Percentiles rank a stretch among this genome's conserved stretches.
phyloP scores from a whole-genome alignment of 2,329 filamentous ascomycete genomes.

The Colletotrichum lentis region DNA sequence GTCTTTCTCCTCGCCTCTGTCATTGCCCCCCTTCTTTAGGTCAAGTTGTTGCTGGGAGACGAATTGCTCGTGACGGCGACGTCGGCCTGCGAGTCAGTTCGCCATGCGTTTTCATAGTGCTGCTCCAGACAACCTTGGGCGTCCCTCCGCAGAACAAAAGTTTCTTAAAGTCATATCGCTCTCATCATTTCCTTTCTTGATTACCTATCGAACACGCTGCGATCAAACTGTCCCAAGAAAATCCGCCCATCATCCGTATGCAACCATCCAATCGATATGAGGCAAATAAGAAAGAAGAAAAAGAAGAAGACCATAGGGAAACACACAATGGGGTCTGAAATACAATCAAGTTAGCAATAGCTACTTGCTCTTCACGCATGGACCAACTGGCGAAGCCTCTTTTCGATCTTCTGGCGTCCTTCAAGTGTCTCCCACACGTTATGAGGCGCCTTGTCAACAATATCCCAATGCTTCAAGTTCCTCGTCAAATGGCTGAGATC shows the following conservation, averaged over 20 bases:
- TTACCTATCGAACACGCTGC: background rate
- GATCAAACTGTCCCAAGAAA: background rate
- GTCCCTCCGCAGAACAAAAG: constrained; percentile 5
- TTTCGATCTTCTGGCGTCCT: constrained; percentile 79
- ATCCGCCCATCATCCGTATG: background rate
- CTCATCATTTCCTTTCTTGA: constrained; percentile 10
- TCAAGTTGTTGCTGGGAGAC: constrained; percentile 13
- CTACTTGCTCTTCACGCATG: constrained; percentile 34
- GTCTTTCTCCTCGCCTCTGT: too few species aligned
- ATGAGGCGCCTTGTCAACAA: constrained; percentile 84
- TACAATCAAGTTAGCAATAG: background rate
- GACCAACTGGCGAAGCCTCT: constrained; percentile 76
- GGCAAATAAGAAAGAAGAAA: too few species aligned
- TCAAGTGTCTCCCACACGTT: constrained; percentile 82
- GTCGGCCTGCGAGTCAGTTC: constrained; percentile 21
- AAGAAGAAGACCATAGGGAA: background rate
- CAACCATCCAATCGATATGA: background rate
- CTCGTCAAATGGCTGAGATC: constrained; percentile 83
- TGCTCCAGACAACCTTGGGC: background rate
- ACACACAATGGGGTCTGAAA: too few species aligned
- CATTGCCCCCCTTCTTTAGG: background rate
- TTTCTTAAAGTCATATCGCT: constrained; percentile 11
- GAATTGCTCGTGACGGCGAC: background rate
- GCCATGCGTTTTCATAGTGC: background rate
- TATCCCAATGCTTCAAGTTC: constrained; percentile 83